phyloP scores from a whole-genome alignment of 345 rosid genomes.

The Lumnitzera littorea region DNA sequence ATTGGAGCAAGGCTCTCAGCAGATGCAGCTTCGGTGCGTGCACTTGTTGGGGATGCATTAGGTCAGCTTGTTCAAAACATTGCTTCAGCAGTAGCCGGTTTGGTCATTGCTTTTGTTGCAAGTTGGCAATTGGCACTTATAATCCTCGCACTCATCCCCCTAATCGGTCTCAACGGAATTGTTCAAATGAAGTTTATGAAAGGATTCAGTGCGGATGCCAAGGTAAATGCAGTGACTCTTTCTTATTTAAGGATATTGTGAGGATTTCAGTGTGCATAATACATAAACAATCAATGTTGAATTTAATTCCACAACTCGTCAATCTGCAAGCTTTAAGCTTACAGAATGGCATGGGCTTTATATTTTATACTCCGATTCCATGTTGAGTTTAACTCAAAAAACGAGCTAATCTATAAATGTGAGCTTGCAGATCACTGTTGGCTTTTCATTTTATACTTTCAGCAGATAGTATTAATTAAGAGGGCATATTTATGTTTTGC shows the following conservation, averaged over 20 bases:
- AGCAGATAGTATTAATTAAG: no score
- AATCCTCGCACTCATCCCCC: constrained; percentile 52
- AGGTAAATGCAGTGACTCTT: constrained; percentile 31
- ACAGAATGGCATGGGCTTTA: no score
- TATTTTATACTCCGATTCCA: no score
- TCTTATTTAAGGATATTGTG: not conserved
- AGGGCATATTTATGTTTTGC: constrained; percentile 10
- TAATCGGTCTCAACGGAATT: constrained; percentile 55
- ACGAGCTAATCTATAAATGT: not conserved
- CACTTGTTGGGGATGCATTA: constrained; percentile 70
- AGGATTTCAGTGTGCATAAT: no score
- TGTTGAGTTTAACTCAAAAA: no score
- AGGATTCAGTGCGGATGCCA: constrained; percentile 80
- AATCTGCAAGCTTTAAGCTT: no score
- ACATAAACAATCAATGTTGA: no score
- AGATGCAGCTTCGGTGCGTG: constrained; percentile 71
- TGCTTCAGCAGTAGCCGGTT: constrained; percentile 52
- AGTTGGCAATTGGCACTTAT: constrained; percentile 70
- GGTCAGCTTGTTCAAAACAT: constrained; percentile 55
- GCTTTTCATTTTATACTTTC: no score
- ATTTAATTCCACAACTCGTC: no score
- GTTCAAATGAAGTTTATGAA: constrained; percentile 57
- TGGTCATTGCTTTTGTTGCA: constrained; percentile 72
- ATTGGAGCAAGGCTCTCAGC: constrained; percentile 89
- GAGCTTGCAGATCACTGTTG: not conserved